Conservation (phyloP, 805 yeast species). For the Kazachstania psychrophila region DNA sequence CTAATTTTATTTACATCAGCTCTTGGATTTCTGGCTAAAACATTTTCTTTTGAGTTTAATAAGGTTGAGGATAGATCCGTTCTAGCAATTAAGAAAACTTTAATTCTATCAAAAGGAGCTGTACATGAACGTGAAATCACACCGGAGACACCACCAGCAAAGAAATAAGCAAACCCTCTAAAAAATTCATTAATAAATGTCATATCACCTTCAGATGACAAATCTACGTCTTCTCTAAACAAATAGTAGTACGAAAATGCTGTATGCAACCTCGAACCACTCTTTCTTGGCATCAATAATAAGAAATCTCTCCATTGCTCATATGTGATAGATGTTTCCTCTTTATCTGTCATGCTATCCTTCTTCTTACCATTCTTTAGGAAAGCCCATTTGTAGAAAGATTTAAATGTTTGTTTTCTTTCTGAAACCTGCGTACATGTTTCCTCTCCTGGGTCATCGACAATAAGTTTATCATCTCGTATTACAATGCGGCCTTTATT, state of each 20-base stretch:
- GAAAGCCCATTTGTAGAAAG: slow-evolving; percentile 28
- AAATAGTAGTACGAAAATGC: slow-evolving; percentile 57
- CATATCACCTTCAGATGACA: slow-evolving; percentile 88
- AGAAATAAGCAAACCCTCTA: slow-evolving; percentile 80
- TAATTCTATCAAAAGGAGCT: slow-evolving; percentile 92
- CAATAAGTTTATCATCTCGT: not conserved
- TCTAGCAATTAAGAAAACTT: slow-evolving; percentile 87
- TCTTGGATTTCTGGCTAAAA: slow-evolving; percentile 36
- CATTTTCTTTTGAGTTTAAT: slow-evolving; percentile 44
- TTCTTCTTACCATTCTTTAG: slow-evolving; percentile 6
- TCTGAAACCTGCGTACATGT: not conserved
- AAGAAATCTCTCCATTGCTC: slow-evolving; percentile 82
- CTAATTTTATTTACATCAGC: slow-evolving; percentile 39
- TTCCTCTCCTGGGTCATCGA: not conserved
- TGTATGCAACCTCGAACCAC: slow-evolving; percentile 69
- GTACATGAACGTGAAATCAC: slow-evolving; percentile 94
- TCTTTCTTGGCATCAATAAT: slow-evolving; percentile 68
- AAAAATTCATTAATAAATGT: slow-evolving; percentile 69
- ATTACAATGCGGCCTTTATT: slow-evolving; percentile 8
- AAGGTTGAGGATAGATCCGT: slow-evolving; percentile 70
- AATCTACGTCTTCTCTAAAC: slow-evolving; percentile 67
- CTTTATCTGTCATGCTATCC: slow-evolving; percentile 12
- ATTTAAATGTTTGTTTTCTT: slow-evolving; percentile 9
- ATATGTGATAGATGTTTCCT: slow-evolving; percentile 62
- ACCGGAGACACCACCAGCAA: slow-evolving; percentile 94